These are phyloP conservation scores for Yamadazyma endophytica DNA, from an alignment of 805 yeast genomes.

Conservation along the genomic window DNA sequence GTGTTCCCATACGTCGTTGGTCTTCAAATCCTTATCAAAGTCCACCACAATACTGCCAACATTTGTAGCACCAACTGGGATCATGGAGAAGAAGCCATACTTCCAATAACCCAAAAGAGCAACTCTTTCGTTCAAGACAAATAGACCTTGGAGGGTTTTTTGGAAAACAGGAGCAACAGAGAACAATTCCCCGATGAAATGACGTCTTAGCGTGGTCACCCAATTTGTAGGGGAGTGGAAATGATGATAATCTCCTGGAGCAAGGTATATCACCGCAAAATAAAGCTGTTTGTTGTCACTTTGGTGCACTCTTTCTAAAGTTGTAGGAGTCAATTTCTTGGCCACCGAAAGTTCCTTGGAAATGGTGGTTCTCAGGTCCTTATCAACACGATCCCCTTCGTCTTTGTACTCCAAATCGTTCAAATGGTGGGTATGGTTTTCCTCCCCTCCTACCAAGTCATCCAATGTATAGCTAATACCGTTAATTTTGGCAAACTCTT, in stretches of 20 bases:
- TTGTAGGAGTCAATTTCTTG: conserved; percentile 34
- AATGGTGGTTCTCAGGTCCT: conserved; percentile 25
- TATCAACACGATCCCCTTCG: conserved; percentile 64
- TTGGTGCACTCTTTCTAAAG: conserved; percentile 24
- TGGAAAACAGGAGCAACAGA: conserved; percentile 98
- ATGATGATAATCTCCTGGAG: conserved; percentile 98
- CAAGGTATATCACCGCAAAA: conserved; percentile 88
- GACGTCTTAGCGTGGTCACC: conserved; percentile 92
- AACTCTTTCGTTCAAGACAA: conserved; percentile 91
- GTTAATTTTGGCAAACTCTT: conserved; percentile 72
- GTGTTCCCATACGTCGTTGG: conserved; percentile 69
- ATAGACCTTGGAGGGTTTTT: conserved; percentile 76
- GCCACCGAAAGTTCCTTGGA: conserved; percentile 37
- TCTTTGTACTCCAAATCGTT: conserved; percentile 49
- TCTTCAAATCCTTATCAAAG: conserved; percentile 84
- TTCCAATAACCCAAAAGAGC: conserved; percentile 95
- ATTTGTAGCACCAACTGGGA: conserved; percentile 98
- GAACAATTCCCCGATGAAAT: conserved; percentile 91
- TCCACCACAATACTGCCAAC: conserved; percentile 92
- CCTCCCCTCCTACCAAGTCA: conserved; percentile 57
- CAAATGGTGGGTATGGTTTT: conserved; percentile 33
- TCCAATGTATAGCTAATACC: conserved; percentile 70
- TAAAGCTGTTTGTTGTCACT: conserved; percentile 55
- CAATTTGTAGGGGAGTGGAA: conserved; percentile 95
- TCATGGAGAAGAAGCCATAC: conserved; percentile 96